A percentile compares a stretch with the other conserved stretches of the same genome.
phyloP scores from a whole-genome alignment of 768 basidiomycete species.

The Boletus rex-veris region DNA sequence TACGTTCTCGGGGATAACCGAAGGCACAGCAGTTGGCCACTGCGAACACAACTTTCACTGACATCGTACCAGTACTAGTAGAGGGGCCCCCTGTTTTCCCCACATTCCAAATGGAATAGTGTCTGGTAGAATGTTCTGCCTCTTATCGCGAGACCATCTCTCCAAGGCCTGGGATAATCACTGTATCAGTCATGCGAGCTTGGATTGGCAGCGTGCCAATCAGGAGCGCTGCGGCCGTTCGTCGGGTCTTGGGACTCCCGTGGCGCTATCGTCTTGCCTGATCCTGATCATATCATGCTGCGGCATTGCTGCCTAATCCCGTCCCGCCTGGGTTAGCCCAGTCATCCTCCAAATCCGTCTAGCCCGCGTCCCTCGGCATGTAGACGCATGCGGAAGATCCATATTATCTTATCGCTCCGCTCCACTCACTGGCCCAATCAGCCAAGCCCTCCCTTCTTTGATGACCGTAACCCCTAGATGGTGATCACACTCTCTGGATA shows the following conservation, averaged over 20 bases:
- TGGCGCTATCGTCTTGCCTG: neutral
- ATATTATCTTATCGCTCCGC: conserved; percentile 21
- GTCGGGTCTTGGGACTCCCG: no score
- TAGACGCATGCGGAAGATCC: neutral
- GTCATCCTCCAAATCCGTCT: neutral
- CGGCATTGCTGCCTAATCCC: no score
- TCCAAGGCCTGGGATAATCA: neutral
- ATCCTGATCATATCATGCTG: neutral
- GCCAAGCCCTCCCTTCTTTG: conserved; percentile 5
- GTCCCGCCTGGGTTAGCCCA: neutral
- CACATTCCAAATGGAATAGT: neutral
- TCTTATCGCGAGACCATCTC: neutral
- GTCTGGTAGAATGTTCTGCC: neutral
- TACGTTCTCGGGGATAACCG: neutral
- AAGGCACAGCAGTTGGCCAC: conserved; percentile 3
- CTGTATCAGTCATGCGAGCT: neutral
- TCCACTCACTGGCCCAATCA: conserved; percentile 1
- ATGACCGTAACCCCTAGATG: conserved; percentile 15
- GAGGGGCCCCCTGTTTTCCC: neutral
- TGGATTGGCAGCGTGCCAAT: neutral
- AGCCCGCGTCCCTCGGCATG: conserved; percentile 14
- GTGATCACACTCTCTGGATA: neutral
- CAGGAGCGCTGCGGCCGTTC: neutral
- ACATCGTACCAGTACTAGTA: no score
- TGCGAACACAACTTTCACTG: neutral